Evolutionary conservation across 805 yeast species (phyloP).

Genomic region (Naumovozyma dairenensis): DNA sequence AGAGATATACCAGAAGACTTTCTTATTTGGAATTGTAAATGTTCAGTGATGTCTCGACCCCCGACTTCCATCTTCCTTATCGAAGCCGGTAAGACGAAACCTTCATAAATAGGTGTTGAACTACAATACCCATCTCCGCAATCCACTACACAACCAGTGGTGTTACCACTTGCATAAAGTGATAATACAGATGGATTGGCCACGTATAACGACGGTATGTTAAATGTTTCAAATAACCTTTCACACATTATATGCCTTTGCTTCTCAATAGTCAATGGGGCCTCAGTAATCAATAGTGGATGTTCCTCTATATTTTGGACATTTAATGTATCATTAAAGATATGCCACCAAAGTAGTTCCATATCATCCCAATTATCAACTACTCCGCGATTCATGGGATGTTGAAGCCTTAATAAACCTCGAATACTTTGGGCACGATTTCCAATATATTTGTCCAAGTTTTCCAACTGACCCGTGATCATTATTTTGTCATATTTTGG

Average conservation of each 20-base stretch:
- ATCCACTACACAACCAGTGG: constrained; percentile 84
- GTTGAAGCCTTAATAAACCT: constrained; percentile 60
- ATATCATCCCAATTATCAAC: constrained; percentile 78
- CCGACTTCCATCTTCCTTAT: constrained; percentile 71
- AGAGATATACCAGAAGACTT: constrained; percentile 54
- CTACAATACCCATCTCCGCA: constrained; percentile 92
- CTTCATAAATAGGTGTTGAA: constrained; percentile 82
- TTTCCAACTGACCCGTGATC: constrained; percentile 54
- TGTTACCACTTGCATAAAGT: constrained; percentile 78
- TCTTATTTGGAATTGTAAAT: constrained; percentile 58
- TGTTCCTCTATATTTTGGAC: constrained; percentile 63
- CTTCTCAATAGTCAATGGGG: constrained; percentile 75
- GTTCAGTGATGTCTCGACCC: constrained; percentile 77
- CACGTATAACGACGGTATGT: constrained; percentile 86
- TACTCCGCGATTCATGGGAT: constrained; percentile 75
- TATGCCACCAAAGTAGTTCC: constrained; percentile 71
- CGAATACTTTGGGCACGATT: constrained; percentile 61
- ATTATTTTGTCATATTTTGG: constrained; percentile 78
- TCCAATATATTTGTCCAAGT: constrained; percentile 64
- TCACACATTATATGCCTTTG: constrained; percentile 89
- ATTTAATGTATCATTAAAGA: constrained; percentile 48
- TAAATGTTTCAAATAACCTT: constrained; percentile 84
- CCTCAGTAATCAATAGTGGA: constrained; percentile 80
- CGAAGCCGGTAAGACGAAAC: constrained; percentile 67
- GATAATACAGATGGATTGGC: constrained; percentile 87